Base-by-base conservation (phyloP, 148 eudicot species). In the Chenopodium suecicum region DNA sequence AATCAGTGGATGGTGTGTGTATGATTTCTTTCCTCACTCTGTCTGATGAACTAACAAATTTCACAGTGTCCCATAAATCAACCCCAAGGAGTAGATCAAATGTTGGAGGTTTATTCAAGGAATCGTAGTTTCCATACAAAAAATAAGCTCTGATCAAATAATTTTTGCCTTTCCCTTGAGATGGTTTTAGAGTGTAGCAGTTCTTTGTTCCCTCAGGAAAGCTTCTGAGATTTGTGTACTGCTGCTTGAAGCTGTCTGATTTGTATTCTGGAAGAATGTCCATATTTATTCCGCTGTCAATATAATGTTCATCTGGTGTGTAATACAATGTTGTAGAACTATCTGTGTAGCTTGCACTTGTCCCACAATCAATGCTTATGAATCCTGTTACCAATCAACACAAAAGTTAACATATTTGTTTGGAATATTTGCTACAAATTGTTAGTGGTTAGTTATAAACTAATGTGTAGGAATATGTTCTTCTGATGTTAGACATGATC, bases 71-170 rank as follows among this genome's bases (percentile, higher is more conserved):
- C 91, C 91, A 89, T 19, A 68, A 23, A 71, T 85, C 88, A 74
- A 79, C 82, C 13, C 86, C 88, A 14, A 89, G 80, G 58, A 81
- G 67, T 1, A 89, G 19, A 48, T 82, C 88, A 52, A 89, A 89
- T 37, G 22, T 29, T 1, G 88, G 88, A 9, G 58, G 83, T 2
- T 47, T 41, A 63, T 56, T 20, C 4, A 47, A 46, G 1, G 73
- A 68, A 47, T 89, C 91, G 23, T 89, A 89, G 72, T 87, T 85
- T 22, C 89, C 91, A 58, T 89, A 89, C 81, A 58, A 63, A 65
- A 89, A 89, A 13, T 46, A 20, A 27, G 89, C 88, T 25, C 91
- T 70, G 41, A 89, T 80, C 65, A 89, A 46, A 41, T 85, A 85
- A 37, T 73, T 83, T 4, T 41, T 54, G 50, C 79, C 81, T 32